phyloP scores from a whole-genome alignment of 495 filamentous ascomycete genomes.

The Aspergillus saccharolyticus region DNA sequence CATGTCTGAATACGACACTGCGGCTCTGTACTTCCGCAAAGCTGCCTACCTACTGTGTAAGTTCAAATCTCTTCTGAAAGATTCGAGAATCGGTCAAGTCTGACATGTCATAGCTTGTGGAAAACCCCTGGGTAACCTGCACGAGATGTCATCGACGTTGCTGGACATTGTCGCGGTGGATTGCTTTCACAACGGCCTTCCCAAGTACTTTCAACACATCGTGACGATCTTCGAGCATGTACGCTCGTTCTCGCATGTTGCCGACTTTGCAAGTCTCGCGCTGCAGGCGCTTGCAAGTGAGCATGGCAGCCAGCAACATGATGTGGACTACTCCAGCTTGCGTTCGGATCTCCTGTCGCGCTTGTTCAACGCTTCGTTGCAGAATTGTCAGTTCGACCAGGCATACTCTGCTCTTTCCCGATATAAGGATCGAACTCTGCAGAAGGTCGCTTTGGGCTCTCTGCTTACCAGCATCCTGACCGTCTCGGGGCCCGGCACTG shows the following conservation, averaged over 20 bases:
- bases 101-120: constrained; percentile 30
- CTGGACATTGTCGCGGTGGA: constrained; percentile 67
- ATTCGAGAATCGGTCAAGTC: not conserved
- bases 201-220: constrained; percentile 83
- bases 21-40: constrained; percentile 73
- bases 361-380: constrained; percentile 73
- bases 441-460: constrained; percentile 56
- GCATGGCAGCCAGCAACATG: constrained; percentile 35
- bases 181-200: constrained; percentile 68
- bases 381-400: constrained; percentile 70
- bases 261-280: constrained; percentile 77
- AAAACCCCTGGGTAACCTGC: constrained; percentile 43
- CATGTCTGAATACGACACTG: constrained; percentile 63
- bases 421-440: constrained; percentile 63
- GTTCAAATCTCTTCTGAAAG: constrained; percentile 22
- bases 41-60: constrained; percentile 78
- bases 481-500: constrained; percentile 51
- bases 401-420: constrained; percentile 74
- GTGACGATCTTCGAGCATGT: constrained; percentile 72
- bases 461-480: constrained; percentile 70
- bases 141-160: constrained; percentile 53
- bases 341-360: constrained; percentile 69
- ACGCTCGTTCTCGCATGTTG: constrained; percentile 69
- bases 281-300: constrained; percentile 56
- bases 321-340: constrained; percentile 29